A percentile compares a stretch with the other conserved stretches of the same genome.
Conservation (phyloP, 129 eudicot species). For the Tagetes patula region DNA sequence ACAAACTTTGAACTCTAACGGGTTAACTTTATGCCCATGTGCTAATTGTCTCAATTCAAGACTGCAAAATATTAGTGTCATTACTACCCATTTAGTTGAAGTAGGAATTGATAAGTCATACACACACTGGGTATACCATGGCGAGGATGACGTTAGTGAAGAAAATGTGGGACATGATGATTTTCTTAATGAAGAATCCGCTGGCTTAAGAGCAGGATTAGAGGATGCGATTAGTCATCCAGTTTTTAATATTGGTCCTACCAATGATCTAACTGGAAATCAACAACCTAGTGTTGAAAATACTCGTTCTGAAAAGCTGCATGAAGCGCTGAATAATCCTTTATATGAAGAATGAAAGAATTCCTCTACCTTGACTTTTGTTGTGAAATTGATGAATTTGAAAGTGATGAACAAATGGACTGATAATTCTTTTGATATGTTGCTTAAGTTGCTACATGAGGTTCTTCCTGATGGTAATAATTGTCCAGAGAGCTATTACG, state of each 20-base stretch:
- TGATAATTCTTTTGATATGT: not conserved
- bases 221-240: conserved; percentile 15
- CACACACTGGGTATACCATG: conserved; percentile 10
- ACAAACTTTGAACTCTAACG: not conserved
- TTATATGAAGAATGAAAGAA: conserved; percentile 16
- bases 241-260: conserved; percentile 10
- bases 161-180: too few relatives aligned
- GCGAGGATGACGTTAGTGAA: too few relatives aligned
- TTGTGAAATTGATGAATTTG: conserved; percentile 1
- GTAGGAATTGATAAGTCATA: conserved; percentile 13
- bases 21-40: too few relatives aligned
- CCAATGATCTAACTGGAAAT: too few relatives aligned
- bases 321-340: conserved; percentile 14
- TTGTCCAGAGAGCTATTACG: too few relatives aligned
- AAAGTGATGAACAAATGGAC: too few relatives aligned
- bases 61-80: too few relatives aligned
- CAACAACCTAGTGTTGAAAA: not conserved
- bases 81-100: too few relatives aligned
- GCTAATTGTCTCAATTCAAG: too few relatives aligned
- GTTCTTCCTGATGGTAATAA: too few relatives aligned
- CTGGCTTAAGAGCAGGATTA: conserved; percentile 8
- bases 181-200: too few relatives aligned
- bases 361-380: conserved; percentile 5
- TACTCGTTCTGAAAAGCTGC: not conserved
- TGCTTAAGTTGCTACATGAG: not conserved